Conservation (phyloP, 306 rosid species). For the Carpinus fangiana region DNA sequence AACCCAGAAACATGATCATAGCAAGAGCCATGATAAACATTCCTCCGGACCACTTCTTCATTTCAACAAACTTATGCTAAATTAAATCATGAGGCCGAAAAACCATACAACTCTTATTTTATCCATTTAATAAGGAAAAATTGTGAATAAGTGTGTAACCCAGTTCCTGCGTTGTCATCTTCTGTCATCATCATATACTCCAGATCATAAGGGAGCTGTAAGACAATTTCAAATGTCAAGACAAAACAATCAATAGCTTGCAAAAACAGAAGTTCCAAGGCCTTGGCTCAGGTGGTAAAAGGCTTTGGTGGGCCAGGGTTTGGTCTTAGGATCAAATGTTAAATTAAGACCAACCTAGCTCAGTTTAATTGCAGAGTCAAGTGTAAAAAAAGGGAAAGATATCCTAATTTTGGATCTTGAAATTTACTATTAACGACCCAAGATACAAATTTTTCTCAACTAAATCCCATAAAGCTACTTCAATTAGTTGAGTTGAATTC, state of each 20-base stretch:
- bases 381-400: neutral
- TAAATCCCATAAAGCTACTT: neutral
- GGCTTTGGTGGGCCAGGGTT: neutral
- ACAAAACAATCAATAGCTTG: neutral
- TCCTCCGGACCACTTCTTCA: conserved; percentile 95
- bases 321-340: neutral
- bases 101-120: neutral
- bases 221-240: neutral
- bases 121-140: conserved; percentile 2
- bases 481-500: neutral
- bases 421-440: neutral
- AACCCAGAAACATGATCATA: conserved; percentile 52
- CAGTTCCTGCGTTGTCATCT: conserved; percentile 14
- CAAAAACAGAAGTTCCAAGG: neutral
- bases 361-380: neutral
- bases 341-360: neutral
- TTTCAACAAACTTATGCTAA: conserved; percentile 38
- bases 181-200: conserved; percentile 1
- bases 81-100: conserved; percentile 10
- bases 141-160: neutral
- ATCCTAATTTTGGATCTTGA: neutral
- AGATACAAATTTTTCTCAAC: neutral
- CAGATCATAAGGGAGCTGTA: neutral
- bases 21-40: conserved; percentile 62
- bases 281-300: neutral